phyloP scores from a whole-genome alignment of 2,329 filamentous ascomycete species.

The Aspergillus felis region DNA sequence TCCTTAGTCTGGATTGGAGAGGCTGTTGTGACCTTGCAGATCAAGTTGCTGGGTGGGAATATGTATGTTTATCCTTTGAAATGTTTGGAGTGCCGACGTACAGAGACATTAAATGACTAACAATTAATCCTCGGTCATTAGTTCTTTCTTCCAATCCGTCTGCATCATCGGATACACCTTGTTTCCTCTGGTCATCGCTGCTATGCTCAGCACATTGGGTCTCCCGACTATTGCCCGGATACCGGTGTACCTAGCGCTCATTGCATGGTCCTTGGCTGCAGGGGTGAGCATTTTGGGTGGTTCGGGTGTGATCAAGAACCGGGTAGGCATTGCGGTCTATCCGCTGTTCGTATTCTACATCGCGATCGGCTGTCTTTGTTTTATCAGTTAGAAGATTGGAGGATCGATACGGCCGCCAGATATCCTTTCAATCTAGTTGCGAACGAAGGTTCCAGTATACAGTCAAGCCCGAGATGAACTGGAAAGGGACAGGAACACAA shows the following conservation, averaged over 20 bases:
- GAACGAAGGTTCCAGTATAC: background rate
- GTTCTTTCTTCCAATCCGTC: conserved; percentile 94
- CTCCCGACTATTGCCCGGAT: conserved; percentile 78
- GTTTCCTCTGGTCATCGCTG: conserved; percentile 91
- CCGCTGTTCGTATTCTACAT: conserved; percentile 94
- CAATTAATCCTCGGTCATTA: conserved; percentile 36
- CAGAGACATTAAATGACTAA: background rate
- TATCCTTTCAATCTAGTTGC: background rate
- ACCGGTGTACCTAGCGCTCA: conserved; percentile 82
- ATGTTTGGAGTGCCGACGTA: no score
- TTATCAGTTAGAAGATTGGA: conserved; percentile 68
- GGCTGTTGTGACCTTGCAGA: conserved; percentile 95
- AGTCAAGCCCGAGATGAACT: background rate
- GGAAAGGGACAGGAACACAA: background rate
- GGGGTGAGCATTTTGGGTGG: conserved; percentile 94
- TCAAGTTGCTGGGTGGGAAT: conserved; percentile 91
- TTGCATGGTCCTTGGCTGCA: conserved; percentile 89
- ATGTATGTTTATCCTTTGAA: conserved; percentile 64
- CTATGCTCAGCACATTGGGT: conserved; percentile 77
- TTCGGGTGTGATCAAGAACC: conserved; percentile 91
- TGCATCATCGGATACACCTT: conserved; percentile 98
- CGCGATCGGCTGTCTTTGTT: conserved; percentile 88
- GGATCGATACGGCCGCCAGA: background rate
- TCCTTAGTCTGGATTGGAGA: conserved; percentile 96
- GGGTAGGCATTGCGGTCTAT: conserved; percentile 90